Conservation (phyloP, 2,329 filamentous ascomycete species). For the Cladosporium sp. region DNA sequence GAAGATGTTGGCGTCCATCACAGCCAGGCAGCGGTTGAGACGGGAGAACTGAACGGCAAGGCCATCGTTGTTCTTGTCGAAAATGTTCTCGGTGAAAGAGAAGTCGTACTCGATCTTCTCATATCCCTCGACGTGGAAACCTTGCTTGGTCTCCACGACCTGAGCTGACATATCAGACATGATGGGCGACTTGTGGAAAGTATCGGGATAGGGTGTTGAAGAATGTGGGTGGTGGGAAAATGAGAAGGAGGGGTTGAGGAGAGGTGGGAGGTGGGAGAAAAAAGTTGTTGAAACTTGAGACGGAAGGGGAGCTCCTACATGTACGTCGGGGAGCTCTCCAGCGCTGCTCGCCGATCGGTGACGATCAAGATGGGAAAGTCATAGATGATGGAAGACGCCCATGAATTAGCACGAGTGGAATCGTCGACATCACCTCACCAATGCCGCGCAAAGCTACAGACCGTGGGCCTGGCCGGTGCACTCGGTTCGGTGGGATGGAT, state of each 20-base stretch:
- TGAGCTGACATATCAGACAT: constrained; percentile 67
- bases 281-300: constrained; percentile 3
- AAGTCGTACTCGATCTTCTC: constrained; percentile 75
- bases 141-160: constrained; percentile 56
- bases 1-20: constrained; percentile 67
- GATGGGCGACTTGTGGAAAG: constrained; percentile 12
- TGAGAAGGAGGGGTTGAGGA: constrained; percentile 11
- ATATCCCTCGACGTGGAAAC: constrained; percentile 66
- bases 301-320: constrained; percentile 5
- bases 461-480: not conserved
- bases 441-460: constrained; percentile 7
- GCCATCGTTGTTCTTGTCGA: constrained; percentile 53
- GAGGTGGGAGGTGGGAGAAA: constrained; percentile 5
- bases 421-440: constrained; percentile 9
- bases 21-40: constrained; percentile 60
- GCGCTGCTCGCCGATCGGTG: constrained; percentile 2
- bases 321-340: constrained; percentile 1
- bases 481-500: constrained; percentile 4
- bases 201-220: constrained; percentile 11
- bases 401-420: not conserved
- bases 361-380: constrained; percentile 8
- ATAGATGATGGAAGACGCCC: constrained; percentile 8
- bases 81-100: constrained; percentile 64
- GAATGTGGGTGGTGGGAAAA: constrained; percentile 5
- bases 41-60: constrained; percentile 59